Conservation (phyloP, 2,329 filamentous ascomycete species). For the Sclerotinia sclerotiorum region DNA sequence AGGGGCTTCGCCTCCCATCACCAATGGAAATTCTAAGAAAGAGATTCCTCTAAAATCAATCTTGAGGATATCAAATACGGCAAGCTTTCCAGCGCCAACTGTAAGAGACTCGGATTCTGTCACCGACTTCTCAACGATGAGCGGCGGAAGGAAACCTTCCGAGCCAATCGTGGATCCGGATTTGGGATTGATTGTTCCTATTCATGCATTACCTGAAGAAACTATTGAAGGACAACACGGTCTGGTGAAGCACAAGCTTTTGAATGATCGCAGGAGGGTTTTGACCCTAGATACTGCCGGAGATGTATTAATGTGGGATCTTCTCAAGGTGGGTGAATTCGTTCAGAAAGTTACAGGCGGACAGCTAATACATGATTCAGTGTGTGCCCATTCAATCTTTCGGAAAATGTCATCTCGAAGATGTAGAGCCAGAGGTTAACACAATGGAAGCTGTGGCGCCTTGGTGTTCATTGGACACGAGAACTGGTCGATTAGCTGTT, state of each 20-base stretch:
- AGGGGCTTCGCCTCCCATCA: constrained; percentile 42
- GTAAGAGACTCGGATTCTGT: constrained; percentile 56
- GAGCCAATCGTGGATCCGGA: constrained; percentile 55
- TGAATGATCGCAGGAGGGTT: constrained; percentile 87
- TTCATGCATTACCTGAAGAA: constrained; percentile 69
- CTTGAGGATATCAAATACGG: constrained; percentile 80
- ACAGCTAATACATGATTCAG: constrained; percentile 46
- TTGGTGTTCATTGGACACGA: constrained; percentile 94
- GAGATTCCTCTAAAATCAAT: constrained; percentile 77
- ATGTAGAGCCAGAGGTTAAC: constrained; percentile 84
- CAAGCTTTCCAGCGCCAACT: constrained; percentile 63
- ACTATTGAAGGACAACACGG: constrained; percentile 95
- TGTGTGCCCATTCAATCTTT: constrained; percentile 89
- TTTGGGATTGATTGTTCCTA: constrained; percentile 55
- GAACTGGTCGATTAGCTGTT: constrained; percentile 87
- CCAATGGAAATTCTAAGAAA: constrained; percentile 48
- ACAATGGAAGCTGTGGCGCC: constrained; percentile 86
- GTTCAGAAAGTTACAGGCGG: constrained; percentile 28
- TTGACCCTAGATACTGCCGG: constrained; percentile 92
- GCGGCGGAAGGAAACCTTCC: constrained; percentile 54
- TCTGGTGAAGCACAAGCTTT: constrained; percentile 84
- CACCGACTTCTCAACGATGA: constrained; percentile 50
- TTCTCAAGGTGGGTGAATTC: constrained; percentile 65
- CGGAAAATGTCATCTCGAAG: constrained; percentile 89
- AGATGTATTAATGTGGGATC: constrained; percentile 92